Evolutionary conservation across 352 stramenopile genomes (phyloP).

Genomic region (Pilasporangium apinafurcum): DNA sequence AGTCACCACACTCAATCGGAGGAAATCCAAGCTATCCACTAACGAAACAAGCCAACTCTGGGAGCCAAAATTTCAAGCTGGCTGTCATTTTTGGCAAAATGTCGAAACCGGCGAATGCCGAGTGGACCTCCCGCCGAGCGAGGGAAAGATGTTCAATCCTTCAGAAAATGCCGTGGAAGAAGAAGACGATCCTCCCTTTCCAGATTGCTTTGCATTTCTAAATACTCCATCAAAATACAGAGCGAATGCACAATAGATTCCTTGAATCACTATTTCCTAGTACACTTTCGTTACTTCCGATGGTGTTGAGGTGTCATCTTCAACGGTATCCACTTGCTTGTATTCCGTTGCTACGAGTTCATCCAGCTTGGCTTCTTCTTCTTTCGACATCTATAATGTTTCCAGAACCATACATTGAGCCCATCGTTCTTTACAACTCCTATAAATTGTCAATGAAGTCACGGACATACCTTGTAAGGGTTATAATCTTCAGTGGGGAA

Average conservation of each 20-base stretch:
- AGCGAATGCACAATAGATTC: too few species aligned
- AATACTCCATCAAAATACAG: too few species aligned
- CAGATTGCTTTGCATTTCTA: constrained; percentile 66
- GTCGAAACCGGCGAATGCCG: constrained; percentile 60
- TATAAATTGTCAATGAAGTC: too few species aligned
- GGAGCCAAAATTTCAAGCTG: constrained; percentile 56
- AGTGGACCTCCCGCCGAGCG: constrained; percentile 7
- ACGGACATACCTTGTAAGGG: constrained; percentile 93
- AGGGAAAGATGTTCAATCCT: constrained; percentile 3
- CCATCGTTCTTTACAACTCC: too few species aligned
- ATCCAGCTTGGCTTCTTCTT: constrained; percentile 69
- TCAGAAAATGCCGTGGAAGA: constrained; percentile 10
- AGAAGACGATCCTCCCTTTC: constrained; percentile 41
- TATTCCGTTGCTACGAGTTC: constrained; percentile 57
- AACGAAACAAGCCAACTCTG: constrained; percentile 39
- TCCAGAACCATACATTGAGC: too few species aligned
- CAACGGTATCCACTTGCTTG: constrained; percentile 15
- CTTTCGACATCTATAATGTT: constrained; percentile 74
- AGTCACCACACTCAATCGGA: constrained; percentile 19
- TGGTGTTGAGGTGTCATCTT: constrained; percentile 14
- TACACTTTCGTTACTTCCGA: constrained; percentile 83
- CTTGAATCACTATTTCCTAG: too few species aligned
- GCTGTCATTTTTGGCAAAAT: constrained; percentile 75
- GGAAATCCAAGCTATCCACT: constrained; percentile 25
- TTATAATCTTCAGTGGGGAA: constrained; percentile 94